phyloP scores from a whole-genome alignment of 2,329 filamentous ascomycete species.

The Metarhizium sp. region DNA sequence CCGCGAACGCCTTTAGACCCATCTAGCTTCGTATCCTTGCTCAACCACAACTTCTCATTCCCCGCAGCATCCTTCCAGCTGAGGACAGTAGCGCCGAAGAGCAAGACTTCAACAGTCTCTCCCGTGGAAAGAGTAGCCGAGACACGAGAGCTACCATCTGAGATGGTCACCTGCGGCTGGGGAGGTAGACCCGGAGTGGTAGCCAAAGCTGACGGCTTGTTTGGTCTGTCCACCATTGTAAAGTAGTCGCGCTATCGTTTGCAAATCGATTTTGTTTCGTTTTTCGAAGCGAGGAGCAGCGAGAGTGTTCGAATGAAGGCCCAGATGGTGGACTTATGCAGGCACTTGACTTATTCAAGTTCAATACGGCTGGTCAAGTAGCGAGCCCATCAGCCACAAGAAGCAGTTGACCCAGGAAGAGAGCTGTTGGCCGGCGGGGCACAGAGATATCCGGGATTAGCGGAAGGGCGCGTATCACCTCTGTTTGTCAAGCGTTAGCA shows the following conservation, averaged over 20 bases:
- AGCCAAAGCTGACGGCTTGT: conserved; percentile 71
- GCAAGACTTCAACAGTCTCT: conserved; percentile 74
- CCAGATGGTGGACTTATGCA: not conserved
- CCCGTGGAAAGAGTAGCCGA: conserved; percentile 76
- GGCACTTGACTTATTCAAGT: too few relatives aligned
- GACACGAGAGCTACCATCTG: conserved; percentile 61
- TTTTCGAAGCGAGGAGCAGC: not conserved
- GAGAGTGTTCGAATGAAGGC: not conserved
- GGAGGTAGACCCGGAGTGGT: conserved; percentile 66
- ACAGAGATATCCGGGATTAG: too few relatives aligned
- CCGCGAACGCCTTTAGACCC: conserved; percentile 85
- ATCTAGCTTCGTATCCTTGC: conserved; percentile 70
- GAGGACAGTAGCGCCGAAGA: conserved; percentile 87
- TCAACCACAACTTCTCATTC: conserved; percentile 79
- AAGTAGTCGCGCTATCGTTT: not conserved
- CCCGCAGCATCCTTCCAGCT: conserved; percentile 82
- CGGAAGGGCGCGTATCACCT: too few relatives aligned
- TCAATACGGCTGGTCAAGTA: too few relatives aligned
- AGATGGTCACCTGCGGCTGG: conserved; percentile 65
- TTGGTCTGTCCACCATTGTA: conserved; percentile 69
- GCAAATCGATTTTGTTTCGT: not conserved
- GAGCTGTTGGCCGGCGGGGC: too few relatives aligned
- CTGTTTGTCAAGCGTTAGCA: too few relatives aligned
- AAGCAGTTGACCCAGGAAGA: too few relatives aligned
- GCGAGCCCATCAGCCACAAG: too few relatives aligned